Conservation (phyloP, 768 basidiomycete genomes). For the Suillus luteus region DNA sequence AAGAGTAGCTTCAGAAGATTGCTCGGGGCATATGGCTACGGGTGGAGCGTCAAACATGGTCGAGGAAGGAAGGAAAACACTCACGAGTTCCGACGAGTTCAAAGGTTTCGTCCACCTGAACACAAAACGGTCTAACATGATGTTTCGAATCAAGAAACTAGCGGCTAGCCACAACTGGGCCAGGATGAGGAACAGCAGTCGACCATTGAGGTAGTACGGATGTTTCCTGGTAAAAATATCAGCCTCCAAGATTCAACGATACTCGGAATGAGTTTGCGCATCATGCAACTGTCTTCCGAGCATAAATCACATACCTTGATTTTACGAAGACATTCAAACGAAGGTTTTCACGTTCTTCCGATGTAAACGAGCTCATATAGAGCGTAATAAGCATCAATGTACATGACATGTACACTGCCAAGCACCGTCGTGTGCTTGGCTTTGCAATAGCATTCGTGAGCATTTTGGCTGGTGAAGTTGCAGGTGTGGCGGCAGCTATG, state of each 20-base stretch:
- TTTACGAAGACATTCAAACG: conserved; percentile 61
- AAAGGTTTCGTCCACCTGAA: conserved; percentile 42
- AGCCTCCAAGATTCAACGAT: neutral
- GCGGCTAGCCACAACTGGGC: conserved; percentile 52
- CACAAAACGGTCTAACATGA: conserved; percentile 64
- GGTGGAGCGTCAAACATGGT: neutral
- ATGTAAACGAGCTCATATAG: conserved; percentile 42
- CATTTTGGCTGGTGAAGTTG: conserved; percentile 54
- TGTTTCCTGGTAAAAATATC: conserved; percentile 54
- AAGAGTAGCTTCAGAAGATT: conserved; percentile 31
- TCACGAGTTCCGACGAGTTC: conserved; percentile 21
- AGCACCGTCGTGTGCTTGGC: conserved; percentile 45
- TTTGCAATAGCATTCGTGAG: conserved; percentile 50
- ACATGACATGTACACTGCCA: conserved; percentile 49
- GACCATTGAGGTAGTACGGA: conserved; percentile 72
- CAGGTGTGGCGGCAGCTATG: conserved; percentile 47
- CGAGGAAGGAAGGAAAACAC: conserved; percentile 6
- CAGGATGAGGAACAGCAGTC: conserved; percentile 58
- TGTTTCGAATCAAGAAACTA: conserved; percentile 54
- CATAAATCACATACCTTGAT: conserved; percentile 49
- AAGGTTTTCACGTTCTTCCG: conserved; percentile 36
- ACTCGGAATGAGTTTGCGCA: neutral
- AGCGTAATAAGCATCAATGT: conserved; percentile 44
- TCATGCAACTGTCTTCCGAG: conserved; percentile 17
- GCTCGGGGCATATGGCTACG: conserved; percentile 24